These are phyloP conservation scores for Laguncularia racemosa DNA, from an alignment of 345 rosid genomes.

Conservation along the genomic window DNA sequence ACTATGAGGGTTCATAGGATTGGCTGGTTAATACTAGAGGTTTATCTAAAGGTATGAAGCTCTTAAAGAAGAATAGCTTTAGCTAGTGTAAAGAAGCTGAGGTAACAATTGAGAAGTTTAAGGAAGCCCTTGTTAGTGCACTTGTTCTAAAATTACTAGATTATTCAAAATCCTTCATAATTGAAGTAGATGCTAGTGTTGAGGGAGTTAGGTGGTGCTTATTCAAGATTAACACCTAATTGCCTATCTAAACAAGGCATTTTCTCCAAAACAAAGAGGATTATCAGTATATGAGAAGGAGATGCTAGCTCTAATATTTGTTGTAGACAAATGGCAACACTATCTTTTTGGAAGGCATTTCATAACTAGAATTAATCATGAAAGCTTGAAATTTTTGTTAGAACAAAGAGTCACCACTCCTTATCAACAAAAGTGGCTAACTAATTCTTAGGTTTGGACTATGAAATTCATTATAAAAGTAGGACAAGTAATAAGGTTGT, in stretches of 20 bases:
- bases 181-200: too few relatives aligned
- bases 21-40: too few relatives aligned
- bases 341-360: slow-evolving; percentile 1
- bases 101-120: neutral
- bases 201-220: neutral
- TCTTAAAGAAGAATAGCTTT: too few relatives aligned
- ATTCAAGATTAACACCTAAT: neutral
- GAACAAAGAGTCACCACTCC: neutral
- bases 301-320: neutral
- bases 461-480: neutral
- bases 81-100: too few relatives aligned
- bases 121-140: neutral
- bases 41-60: too few relatives aligned
- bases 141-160: neutral
- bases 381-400: neutral
- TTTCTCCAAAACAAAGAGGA: neutral
- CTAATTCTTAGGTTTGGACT: neutral
- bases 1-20: too few relatives aligned
- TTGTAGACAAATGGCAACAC: neutral
- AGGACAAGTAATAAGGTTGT: neutral
- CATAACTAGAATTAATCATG: slow-evolving; percentile 1
- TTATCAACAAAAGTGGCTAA: slow-evolving; percentile 2
- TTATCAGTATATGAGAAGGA: slow-evolving; percentile 5
- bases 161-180: too few relatives aligned
- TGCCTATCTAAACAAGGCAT: neutral